phyloP scores from a whole-genome alignment of 805 yeast species.

The Saccharomycopsis microspora region DNA sequence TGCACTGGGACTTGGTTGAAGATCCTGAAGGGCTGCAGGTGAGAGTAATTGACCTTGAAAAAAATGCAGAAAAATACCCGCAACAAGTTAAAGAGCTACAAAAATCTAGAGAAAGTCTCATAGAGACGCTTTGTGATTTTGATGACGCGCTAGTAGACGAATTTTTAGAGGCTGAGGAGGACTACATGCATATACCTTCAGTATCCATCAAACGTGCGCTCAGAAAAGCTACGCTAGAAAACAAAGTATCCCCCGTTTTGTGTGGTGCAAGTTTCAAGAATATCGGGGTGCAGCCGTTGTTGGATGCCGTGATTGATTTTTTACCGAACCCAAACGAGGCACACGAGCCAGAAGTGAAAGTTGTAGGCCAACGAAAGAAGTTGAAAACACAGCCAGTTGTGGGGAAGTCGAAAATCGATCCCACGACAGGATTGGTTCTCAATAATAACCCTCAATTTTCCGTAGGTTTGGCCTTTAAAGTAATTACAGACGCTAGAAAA shows the following conservation, averaged over 20 bases:
- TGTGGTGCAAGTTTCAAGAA: constrained; percentile 91
- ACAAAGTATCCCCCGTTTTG: constrained; percentile 61
- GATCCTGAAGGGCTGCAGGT: constrained; percentile 41
- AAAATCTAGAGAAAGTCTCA: constrained; percentile 57
- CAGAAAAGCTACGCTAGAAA: constrained; percentile 46
- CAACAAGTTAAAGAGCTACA: constrained; percentile 35
- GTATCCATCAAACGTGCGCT: constrained; percentile 46
- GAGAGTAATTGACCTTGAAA: constrained; percentile 32
- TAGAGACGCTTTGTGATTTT: constrained; percentile 75
- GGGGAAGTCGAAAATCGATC: constrained; percentile 24
- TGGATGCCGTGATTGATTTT: constrained; percentile 92
- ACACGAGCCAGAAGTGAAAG: constrained; percentile 40
- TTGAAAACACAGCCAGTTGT: constrained; percentile 16
- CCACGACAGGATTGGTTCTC: constrained; percentile 35
- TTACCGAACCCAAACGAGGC: constrained; percentile 77
- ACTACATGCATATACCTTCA: constrained; percentile 55
- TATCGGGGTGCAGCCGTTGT: constrained; percentile 91
- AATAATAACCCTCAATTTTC: constrained; percentile 50
- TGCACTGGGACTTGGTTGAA: constrained; percentile 28
- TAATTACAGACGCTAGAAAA: constrained; percentile 70
- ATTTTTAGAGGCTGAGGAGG: constrained; percentile 52
- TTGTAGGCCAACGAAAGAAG: constrained; percentile 17
- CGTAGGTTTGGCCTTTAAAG: constrained; percentile 85
- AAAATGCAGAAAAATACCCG: constrained; percentile 20
- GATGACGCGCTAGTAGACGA: constrained; percentile 72